Base-by-base conservation (phyloP, 23 red algal genomes). In the Cyanidioschyzon merolae region DNA sequence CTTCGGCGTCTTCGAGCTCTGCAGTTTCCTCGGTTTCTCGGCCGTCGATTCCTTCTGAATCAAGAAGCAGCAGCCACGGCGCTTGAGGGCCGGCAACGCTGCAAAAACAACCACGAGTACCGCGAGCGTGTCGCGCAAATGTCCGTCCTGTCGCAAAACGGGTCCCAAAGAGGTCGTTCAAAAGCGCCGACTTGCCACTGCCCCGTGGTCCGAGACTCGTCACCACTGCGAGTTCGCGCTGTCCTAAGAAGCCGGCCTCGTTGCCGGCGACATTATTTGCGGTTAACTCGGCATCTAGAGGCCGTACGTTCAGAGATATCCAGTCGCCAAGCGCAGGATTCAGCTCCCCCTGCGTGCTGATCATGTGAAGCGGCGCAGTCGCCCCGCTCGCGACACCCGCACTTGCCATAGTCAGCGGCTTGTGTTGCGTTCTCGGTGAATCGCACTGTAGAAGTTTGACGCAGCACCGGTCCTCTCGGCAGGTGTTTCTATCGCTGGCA, bases 131-230 rank as follows among this genome's bases (percentile, higher is more conserved):
- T 7, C 63, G 63, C 7, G 12, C 63, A 71, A 32, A 71, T 7
- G 63, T 27, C 63, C 63, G 63, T 71, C 81, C 81, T n/a, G 75
- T 71, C 0, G 38, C 37, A 59, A 84, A 74, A 17, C 3, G 0
- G 81, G 58, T 45, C 12, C 68, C 81, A 35, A 84, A 84, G 17
- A 84, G 74, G 1, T 24, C 68, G 40, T 84, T 84, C 3, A 84
- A 24, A 0, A 84, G 67, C 18, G 81, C 50, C 21, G 74, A 77
- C 81, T 84, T 84, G 54, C 81, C 81, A 40, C 74, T 58, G 68
- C 67, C 76, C 21, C 68, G 68, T 31, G 57, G 50, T 26, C 81
- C 81, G 67, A 84, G 34, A 75, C 37, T 59, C 34, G 81, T 68
- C 0, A 84, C 81, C 0, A 84, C 63, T 27, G 63, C 63, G 7